phyloP scores from a whole-genome alignment of 75 land plant species.

The Selaginella moellendorffii region DNA sequence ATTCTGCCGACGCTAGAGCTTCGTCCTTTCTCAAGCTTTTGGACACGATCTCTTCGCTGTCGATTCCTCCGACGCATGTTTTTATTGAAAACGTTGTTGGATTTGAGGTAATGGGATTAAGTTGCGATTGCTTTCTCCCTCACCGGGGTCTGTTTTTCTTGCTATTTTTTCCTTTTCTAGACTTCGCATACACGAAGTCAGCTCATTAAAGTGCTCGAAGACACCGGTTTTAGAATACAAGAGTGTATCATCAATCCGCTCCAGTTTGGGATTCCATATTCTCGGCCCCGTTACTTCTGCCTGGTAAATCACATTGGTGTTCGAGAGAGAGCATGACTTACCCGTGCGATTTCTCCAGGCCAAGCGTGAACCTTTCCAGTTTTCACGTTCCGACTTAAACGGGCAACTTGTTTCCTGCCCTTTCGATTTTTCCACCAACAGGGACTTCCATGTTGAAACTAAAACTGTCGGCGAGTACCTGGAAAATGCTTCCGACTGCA shows the following conservation, averaged over 20 bases:
- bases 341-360: constrained; percentile 67
- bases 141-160: too few species aligned
- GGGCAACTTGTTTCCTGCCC: constrained; percentile 33
- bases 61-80: constrained; percentile 41
- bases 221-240: constrained; percentile 43
- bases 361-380: constrained; percentile 50
- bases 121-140: too few species aligned
- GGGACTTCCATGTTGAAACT: too few species aligned
- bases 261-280: constrained; percentile 86
- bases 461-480: constrained; percentile 2
- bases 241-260: constrained; percentile 85
- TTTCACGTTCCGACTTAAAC: constrained; percentile 34
- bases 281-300: constrained; percentile 93
- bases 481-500: background rate
- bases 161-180: constrained; percentile 12
- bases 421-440: constrained; percentile 23
- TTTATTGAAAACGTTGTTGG: constrained; percentile 99
- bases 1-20: constrained; percentile 76
- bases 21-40: constrained; percentile 21
- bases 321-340: too few species aligned
- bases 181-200: constrained; percentile 62
- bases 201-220: constrained; percentile 40
- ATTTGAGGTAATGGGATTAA: constrained; percentile 54
- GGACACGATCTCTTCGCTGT: constrained; percentile 14
- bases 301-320: constrained; percentile 57